Base-by-base conservation (phyloP, 1,139 yeast species). In the Geotrichum aggregatum region DNA sequence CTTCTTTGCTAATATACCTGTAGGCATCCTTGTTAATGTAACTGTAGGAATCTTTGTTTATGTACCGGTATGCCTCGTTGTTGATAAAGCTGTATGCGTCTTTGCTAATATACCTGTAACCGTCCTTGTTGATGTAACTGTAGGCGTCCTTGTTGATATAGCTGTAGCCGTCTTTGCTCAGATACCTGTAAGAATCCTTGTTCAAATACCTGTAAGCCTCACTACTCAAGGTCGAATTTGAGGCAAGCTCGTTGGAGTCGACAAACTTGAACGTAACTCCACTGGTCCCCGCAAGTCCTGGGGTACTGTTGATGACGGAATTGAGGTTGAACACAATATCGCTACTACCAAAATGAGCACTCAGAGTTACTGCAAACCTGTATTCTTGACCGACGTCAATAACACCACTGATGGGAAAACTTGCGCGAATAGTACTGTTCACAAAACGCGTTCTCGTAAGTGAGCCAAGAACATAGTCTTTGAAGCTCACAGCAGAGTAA, bases 301-400 rank as follows among this genome's bases (percentile, higher is more conserved):
- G 50, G 3, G 40, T 26, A 18, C 31, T 47, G 21, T 47, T 41
- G 16, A 47, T 7, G 21, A 47, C 18, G n/a, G 39, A 38, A 31
- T 47, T 47, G 13, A 47, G 14, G 42, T 47, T 47, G 31, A 26
- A 47, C 13, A 39, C 26, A 28, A 47, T 11, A 39, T 47, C 50
- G 39, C 26, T 18, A 39, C 22, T 30, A 16, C 30, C 31, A 16
- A 24, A 47, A 22, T 18, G 35, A 2, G 42, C 39, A 7, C 28
- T 13, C 34, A 47, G 24, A 8, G 50, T 47, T n/a, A 38, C 34
- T 13, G 30, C 21, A 18, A 47, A 22, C n/a, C 22, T 16, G 39
- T 47, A 47, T 13, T 47, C 30, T 13, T 38, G 24, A 11, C 50
- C 50, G 30, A 26, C 19, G 13, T 30, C 31, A 39, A 30, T 36